Evolutionary conservation across 495 filamentous ascomycete genomes (phyloP).

Genomic region (Hypoxylon perforatum): DNA sequence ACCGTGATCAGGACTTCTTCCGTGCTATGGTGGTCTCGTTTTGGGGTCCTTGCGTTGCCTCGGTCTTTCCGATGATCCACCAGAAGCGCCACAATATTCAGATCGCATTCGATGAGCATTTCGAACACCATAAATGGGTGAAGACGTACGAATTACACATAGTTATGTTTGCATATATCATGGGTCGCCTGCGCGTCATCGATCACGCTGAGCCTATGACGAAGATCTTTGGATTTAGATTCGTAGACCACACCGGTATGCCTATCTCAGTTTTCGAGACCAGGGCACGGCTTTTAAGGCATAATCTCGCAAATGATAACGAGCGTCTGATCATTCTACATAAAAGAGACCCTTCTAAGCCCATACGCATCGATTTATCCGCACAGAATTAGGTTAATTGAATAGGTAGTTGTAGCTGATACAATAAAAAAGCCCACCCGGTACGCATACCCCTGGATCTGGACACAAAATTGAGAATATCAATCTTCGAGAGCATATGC

Average conservation of each 20-base stretch:
- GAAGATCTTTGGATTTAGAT: slow-evolving; percentile 19
- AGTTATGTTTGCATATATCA: background rate
- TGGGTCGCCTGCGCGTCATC: slow-evolving; percentile 5
- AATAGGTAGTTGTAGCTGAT: no score
- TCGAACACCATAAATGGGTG: slow-evolving; percentile 5
- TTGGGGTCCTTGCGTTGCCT: slow-evolving; percentile 5
- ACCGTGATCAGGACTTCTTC: slow-evolving; percentile 13
- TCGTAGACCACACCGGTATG: background rate
- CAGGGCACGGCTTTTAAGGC: background rate
- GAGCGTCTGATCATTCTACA: no score
- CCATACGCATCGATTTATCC: no score
- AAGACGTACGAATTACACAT: background rate
- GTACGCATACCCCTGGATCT: no score
- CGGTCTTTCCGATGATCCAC: background rate
- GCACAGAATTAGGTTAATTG: no score
- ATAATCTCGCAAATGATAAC: no score
- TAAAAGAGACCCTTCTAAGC: no score
- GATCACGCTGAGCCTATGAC: slow-evolving; percentile 2
- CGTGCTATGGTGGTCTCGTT: slow-evolving; percentile 14
- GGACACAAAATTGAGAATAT: no score
- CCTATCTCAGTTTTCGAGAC: slow-evolving; percentile 6
- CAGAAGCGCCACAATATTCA: slow-evolving; percentile 10
- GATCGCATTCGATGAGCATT: slow-evolving; percentile 3
- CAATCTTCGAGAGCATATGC: no score
- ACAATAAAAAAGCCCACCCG: no score